A percentile compares a stretch with the other conserved stretches of the same genome.
These are phyloP conservation scores for Blastobotrys robertii DNA, from an alignment of 805 yeast species.

Conservation along the genomic window DNA sequence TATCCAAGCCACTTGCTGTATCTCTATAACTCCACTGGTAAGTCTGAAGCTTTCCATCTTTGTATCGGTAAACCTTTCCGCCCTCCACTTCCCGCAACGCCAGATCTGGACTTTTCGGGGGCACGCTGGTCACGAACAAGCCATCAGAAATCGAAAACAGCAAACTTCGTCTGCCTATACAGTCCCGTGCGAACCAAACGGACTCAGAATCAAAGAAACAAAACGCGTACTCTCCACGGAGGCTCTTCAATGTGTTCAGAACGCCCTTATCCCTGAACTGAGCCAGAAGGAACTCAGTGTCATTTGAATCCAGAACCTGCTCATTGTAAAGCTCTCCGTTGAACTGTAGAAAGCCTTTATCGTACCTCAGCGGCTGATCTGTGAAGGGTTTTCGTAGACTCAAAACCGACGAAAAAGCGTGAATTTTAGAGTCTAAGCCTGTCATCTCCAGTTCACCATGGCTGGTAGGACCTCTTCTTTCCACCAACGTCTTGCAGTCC, in stretches of 20 bases:
- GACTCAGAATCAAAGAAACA: slow-evolving; percentile 33
- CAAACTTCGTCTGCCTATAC: slow-evolving; percentile 72
- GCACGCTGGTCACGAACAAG: slow-evolving; percentile 40
- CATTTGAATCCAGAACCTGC: slow-evolving; percentile 41
- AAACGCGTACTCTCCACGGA: slow-evolving; percentile 81
- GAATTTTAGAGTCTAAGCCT: background rate
- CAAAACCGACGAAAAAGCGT: slow-evolving; percentile 57
- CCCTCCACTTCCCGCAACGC: slow-evolving; percentile 41
- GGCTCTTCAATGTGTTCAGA: slow-evolving; percentile 30
- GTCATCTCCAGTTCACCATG: background rate
- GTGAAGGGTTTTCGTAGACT: slow-evolving; percentile 74
- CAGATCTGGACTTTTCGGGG: slow-evolving; percentile 8
- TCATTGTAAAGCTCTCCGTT: slow-evolving; percentile 82
- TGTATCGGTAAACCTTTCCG: slow-evolving; percentile 40
- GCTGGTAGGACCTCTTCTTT: background rate
- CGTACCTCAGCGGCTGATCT: slow-evolving; percentile 49
- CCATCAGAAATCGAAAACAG: slow-evolving; percentile 32
- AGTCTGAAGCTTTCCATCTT: slow-evolving; percentile 11
- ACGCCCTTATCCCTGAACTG: slow-evolving; percentile 32
- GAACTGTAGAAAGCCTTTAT: slow-evolving; percentile 48
- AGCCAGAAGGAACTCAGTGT: slow-evolving; percentile 46
- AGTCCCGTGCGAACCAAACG: slow-evolving; percentile 76
- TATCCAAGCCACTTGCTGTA: too few species aligned
- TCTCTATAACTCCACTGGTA: too few species aligned
- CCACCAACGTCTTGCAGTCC: background rate